These are phyloP conservation scores for Diplodia scrobiculata DNA, from an alignment of 2,329 filamentous ascomycete genomes.

Conservation along the genomic window DNA sequence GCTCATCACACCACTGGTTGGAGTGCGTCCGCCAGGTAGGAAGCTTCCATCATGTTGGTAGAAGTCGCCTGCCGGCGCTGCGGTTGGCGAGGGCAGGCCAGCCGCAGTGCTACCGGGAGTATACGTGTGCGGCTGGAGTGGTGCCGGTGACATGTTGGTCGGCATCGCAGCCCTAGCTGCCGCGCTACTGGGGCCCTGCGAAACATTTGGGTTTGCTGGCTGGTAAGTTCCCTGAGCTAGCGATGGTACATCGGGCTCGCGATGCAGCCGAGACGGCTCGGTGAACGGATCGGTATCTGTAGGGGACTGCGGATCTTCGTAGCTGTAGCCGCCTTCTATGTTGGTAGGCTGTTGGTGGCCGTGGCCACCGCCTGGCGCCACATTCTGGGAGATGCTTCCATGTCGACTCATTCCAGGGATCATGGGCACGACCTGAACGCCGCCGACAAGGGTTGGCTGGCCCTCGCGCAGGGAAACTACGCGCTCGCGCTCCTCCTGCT, in stretches of 20 bases:
- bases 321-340: conserved; percentile 50
- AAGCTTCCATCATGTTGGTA: conserved; percentile 45
- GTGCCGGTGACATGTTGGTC: conserved; percentile 16
- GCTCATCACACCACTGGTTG: conserved; percentile 19
- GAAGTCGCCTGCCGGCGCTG: conserved; percentile 38
- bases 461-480: conserved; percentile 84
- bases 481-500: conserved; percentile 88
- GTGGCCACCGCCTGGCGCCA: conserved; percentile 30
- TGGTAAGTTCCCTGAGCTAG: conserved; percentile 39
- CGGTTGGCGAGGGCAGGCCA: conserved; percentile 33
- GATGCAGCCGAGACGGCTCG: conserved; percentile 44
- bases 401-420: conserved; percentile 67
- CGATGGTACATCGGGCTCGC: conserved; percentile 40
- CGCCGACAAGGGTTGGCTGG: conserved; percentile 83
- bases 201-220: conserved; percentile 34
- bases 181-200: conserved; percentile 28
- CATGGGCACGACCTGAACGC: conserved; percentile 95
- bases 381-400: conserved; percentile 50
- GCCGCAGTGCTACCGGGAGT: conserved; percentile 24
- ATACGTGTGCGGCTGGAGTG: conserved; percentile 27
- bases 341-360: conserved; percentile 30
- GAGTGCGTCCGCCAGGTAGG: conserved; percentile 35
- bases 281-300: conserved; percentile 66
- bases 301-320: conserved; percentile 55
- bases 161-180: conserved; percentile 1